Base-by-base conservation (phyloP, 345 rosid genomes). In the Geranium rotundifolium region DNA sequence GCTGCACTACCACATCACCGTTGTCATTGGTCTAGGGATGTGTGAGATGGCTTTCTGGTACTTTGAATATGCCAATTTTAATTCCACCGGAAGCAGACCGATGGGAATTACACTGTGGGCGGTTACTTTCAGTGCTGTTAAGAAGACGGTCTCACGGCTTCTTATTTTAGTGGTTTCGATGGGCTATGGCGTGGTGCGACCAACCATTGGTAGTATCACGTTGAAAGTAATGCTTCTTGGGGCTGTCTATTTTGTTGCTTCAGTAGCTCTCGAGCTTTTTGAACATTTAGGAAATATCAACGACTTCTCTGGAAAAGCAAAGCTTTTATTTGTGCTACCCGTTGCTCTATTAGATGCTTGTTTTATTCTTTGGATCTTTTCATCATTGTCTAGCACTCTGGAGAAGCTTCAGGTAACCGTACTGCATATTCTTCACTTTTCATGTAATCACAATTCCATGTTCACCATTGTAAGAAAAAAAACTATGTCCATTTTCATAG, bases 11-110 rank as follows among this genome's bases (percentile, higher is more conserved):
- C 77, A 79, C 64, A 75, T 79, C 50, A 75, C 77, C 14, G 77
- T 64, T 49, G 77, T 79, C 10, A 72, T 79, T 30, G 73, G 65
- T 63, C 66, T 79, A 27, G 79, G 82, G 34, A 79, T 75, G 79
- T 79, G 75, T 56, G 82, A 79, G 68, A 79, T 79, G 82, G 82
- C 82, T 61, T 46, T 75, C 17, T 72, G 77, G 82, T 78, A 72
- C 60, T 78, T 63, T 27, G 79, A 75, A 57, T 75, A 69, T 65
- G 63, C 82, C 29, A 75, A 75, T 50, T 75, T 78, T 19, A 78
- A 72, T 67, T 62, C 77, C 17, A 69, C 72, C 20, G 82, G 79
- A 37, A 65, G 49, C 30, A 69, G 82, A 13, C 82, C 82, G 0
- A 50, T 69, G 67, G 77, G 64, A 17, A 73, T 78, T 58, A 78